These are phyloP conservation scores for Metarhizium anisopliae DNA, from an alignment of 2,329 filamentous ascomycete genomes.

Conservation along the genomic window DNA sequence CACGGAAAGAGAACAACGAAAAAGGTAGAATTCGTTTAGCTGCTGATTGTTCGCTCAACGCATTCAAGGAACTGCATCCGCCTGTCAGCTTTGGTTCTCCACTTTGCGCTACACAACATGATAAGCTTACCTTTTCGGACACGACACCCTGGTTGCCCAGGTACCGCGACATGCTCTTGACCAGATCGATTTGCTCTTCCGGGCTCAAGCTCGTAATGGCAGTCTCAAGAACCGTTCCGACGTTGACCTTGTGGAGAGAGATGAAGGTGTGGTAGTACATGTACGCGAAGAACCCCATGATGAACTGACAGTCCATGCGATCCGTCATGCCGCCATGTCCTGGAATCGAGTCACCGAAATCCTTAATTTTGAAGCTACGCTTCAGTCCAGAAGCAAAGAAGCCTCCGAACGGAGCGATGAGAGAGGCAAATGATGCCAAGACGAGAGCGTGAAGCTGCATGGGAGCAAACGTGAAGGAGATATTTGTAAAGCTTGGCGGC, in stretches of 20 bases:
- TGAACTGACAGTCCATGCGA: conserved; percentile 99
- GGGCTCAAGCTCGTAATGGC: conserved; percentile 81
- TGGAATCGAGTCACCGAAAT: conserved; percentile 96
- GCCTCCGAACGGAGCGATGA: conserved; percentile 94
- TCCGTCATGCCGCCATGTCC: conserved; percentile 98
- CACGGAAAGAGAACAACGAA: neutral
- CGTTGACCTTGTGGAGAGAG: conserved; percentile 73
- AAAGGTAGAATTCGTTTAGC: neutral
- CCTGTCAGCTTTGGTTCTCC: neutral
- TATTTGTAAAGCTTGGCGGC: conserved; percentile 42
- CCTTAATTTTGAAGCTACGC: conserved; percentile 99
- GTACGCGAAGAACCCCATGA: conserved; percentile 98
- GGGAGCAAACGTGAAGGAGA: conserved; percentile 68
- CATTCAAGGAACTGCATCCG: conserved; percentile 11
- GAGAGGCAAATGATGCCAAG: conserved; percentile 86
- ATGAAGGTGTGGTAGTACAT: conserved; percentile 99
- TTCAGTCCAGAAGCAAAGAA: conserved; percentile 98
- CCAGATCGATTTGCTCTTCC: conserved; percentile 82
- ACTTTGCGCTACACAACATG: neutral
- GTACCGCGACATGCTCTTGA: conserved; percentile 55
- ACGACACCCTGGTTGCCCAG: conserved; percentile 53
- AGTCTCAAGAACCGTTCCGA: conserved; percentile 81
- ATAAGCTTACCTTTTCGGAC: conserved; percentile 17
- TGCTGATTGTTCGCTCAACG: conserved; percentile 11
- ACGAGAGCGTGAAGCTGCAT: conserved; percentile 91